Evolutionary conservation across 192 early-diverging fungal genomes (phyloP).

Genomic region (Backusella circina): DNA sequence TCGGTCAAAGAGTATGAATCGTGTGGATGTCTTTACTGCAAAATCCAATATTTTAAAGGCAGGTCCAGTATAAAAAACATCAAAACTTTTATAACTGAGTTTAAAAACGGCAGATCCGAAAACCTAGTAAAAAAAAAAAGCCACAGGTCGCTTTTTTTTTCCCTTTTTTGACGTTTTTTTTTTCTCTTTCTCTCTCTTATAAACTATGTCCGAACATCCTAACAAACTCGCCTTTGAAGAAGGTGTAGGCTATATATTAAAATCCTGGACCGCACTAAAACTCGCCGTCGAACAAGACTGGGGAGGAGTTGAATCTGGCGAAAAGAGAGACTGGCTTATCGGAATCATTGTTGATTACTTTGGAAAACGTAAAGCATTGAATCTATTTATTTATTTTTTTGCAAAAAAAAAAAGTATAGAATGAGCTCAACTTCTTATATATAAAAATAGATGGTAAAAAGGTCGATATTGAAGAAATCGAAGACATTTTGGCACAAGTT

Average conservation of each 20-base stretch:
- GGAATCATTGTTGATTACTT: conserved; percentile 63
- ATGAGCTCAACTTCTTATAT: neutral
- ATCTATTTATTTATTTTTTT: neutral
- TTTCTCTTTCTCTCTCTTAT: neutral
- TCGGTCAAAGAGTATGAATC: too few species aligned
- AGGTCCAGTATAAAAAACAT: too few species aligned
- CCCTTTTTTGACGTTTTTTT: neutral
- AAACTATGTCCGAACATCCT: conserved; percentile 32
- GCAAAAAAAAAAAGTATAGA: neutral
- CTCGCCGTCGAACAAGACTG: conserved; percentile 68
- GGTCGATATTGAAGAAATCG: conserved; percentile 47
- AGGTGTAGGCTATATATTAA: conserved; percentile 58
- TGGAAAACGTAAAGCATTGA: conserved; percentile 45
- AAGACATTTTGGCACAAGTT: conserved; percentile 49
- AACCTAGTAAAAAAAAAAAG: neutral
- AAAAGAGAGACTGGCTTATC: conserved; percentile 68
- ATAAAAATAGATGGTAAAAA: conserved; percentile 50
- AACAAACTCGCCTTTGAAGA: conserved; percentile 54
- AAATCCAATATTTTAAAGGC: too few species aligned
- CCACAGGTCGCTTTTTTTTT: neutral
- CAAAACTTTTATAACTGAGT: neutral
- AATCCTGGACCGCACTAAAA: conserved; percentile 68
- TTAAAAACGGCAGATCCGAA: neutral
- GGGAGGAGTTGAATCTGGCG: conserved; percentile 62
- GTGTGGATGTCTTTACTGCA: too few species aligned